phyloP scores from a whole-genome alignment of 140 eudicot genomes.

The Anethum foeniculum region DNA sequence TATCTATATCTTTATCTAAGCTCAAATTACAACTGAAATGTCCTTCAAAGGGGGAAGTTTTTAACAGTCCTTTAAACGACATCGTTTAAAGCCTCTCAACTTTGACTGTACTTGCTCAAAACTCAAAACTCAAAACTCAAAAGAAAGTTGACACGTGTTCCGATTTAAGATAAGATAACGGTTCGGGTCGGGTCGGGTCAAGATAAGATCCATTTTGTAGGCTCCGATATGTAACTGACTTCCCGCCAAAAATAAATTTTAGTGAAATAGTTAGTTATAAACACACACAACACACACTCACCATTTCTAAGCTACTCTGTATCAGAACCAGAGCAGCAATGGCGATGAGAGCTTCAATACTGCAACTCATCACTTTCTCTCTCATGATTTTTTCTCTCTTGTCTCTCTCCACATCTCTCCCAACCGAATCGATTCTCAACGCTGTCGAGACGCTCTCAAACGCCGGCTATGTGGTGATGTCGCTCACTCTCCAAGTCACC shows the following conservation, averaged over 20 bases:
- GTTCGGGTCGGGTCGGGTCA: background rate
- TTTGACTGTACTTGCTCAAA: background rate
- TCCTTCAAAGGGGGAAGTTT: background rate
- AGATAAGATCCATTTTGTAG: background rate
- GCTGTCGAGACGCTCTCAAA: slow-evolving; percentile 61
- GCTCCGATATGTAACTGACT: background rate
- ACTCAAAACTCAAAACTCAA: too few species aligned
- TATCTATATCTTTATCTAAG: background rate
- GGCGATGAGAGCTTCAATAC: slow-evolving; percentile 20
- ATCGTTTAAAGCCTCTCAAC: background rate
- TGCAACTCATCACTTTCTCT: slow-evolving; percentile 6
- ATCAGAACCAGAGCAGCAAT: slow-evolving; percentile 12
- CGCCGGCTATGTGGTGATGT: slow-evolving; percentile 69
- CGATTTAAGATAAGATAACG: background rate
- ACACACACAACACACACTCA: background rate
- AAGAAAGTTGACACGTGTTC: background rate
- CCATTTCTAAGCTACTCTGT: background rate
- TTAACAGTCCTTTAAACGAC: background rate
- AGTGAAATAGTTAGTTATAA: background rate
- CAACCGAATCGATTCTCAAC: slow-evolving; percentile 38
- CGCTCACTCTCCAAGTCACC: slow-evolving; percentile 53
- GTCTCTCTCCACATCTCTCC: slow-evolving; percentile 34
- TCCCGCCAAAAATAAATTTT: background rate
- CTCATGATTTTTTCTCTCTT: slow-evolving; percentile 23
- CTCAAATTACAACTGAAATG: background rate